A percentile compares a stretch with the other conserved stretches of the same genome.
phyloP scores from a whole-genome alignment of 257 asterid species.

The Solanum lignicaule region DNA sequence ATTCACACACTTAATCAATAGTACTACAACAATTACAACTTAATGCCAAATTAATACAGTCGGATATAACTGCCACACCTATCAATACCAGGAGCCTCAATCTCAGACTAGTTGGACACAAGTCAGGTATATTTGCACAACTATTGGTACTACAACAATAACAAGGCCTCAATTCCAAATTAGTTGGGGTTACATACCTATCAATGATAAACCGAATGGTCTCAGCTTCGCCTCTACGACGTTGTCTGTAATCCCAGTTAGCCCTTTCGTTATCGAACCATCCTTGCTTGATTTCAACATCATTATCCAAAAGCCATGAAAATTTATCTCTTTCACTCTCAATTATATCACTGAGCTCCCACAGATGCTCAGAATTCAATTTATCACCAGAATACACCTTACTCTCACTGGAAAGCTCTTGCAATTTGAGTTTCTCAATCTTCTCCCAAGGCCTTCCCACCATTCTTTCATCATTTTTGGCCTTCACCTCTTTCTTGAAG shows the following conservation, averaged over 20 bases:
- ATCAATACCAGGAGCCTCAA: not conserved
- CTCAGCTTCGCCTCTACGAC: constrained; percentile 45
- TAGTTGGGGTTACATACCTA: constrained; percentile 23
- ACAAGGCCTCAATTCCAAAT: not conserved
- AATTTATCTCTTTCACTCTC: constrained; percentile 68
- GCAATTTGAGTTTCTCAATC: constrained; percentile 48
- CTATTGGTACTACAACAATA: not conserved
- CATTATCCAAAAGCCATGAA: constrained; percentile 76
- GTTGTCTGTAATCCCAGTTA: constrained; percentile 44
- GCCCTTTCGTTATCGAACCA: constrained; percentile 29
- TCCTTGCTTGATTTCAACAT: constrained; percentile 47
- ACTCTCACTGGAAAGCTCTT: constrained; percentile 43
- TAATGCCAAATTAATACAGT: not conserved
- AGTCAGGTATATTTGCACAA: not conserved
- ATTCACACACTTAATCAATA: not conserved
- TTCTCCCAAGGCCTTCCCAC: constrained; percentile 94
- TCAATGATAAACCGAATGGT: constrained; percentile 44
- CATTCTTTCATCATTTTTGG: constrained; percentile 22
- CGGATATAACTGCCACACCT: not conserved
- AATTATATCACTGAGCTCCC: constrained; percentile 65
- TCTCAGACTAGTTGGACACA: not conserved
- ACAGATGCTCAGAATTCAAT: constrained; percentile 47
- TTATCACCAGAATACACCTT: constrained; percentile 39
- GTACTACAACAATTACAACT: not conserved
- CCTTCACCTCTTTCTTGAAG: constrained; percentile 26